Evolutionary conservation across 2,329 filamentous ascomycete genomes (phyloP), one percentile per base, ranked within the genome.

Genomic region (Chrysoporthe cubensis): DNA sequence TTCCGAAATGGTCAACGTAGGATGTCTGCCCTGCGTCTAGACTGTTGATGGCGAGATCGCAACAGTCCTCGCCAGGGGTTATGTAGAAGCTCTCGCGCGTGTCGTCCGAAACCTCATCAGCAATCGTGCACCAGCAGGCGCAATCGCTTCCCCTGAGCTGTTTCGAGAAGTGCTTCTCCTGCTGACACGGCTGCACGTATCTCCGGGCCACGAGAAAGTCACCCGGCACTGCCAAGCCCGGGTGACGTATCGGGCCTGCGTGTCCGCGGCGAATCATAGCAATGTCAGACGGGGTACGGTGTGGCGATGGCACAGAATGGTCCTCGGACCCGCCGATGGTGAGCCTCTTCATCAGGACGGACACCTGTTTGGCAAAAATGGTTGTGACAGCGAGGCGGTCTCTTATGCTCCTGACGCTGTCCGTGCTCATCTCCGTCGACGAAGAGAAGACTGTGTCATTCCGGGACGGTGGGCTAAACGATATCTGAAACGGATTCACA

Each of bases 171-270:
- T 69, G 67, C 26, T 64, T 69, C 43, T 54, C 50, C 14, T 59
- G 52, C 34, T 67, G 21, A 21, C 67, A 69, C 14, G 43, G 44
- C 8, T 58, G 37, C 5, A 69, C 58, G 13, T 73, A 65, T 16
- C 64, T 74, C 62, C 77, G 73, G 7, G 74, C 70, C 43, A 73
- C 77, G 7, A 87, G 75, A 48, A 85, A 84, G 70, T 87, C 84
- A 26, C 85, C 84, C 0, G 85, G 83, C 4, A 87, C 72, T 4
- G 80, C 77, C 61, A 77, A 77, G 6, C 70, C 66, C 16, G 74
- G 73, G 34, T 69, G 69, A 6, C 65, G 67, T 26, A 67, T 60
- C 16, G 67, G 68, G 14, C 59, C 66, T 46, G 48, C 52, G 0
- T 63, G 67, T 1, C 62, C 62, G 26, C 40, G 46, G 26, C 72